phyloP scores from a whole-genome alignment of 2,329 filamentous ascomycete species.

The Rhexocercosporidium sp. region DNA sequence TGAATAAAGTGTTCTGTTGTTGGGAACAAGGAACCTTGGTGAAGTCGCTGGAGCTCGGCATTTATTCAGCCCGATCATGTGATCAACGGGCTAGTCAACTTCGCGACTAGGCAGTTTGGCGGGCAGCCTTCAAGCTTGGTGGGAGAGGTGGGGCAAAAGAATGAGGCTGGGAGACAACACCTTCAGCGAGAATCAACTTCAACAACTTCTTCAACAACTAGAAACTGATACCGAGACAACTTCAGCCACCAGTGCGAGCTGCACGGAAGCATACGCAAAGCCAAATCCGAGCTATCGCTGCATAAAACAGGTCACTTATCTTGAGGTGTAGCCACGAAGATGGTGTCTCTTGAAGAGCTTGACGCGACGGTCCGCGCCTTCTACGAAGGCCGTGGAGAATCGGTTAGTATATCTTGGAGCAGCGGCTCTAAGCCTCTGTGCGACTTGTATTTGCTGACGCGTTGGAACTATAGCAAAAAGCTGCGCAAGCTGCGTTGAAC shows the following conservation, averaged over 20 bases:
- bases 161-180: constrained; percentile 30
- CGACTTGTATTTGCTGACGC: constrained; percentile 45
- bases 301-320: constrained; percentile 33
- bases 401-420: constrained; percentile 61
- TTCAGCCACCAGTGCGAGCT: constrained; percentile 36
- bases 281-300: constrained; percentile 29
- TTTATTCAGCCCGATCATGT: constrained; percentile 4
- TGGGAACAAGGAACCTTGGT: neutral
- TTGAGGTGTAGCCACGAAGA: constrained; percentile 48
- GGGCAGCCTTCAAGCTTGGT: constrained; percentile 3
- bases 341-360: constrained; percentile 88
- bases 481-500: constrained; percentile 90
- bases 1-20: neutral
- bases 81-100: neutral
- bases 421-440: neutral
- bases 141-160: constrained; percentile 22
- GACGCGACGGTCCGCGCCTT: constrained; percentile 96
- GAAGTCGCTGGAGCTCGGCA: neutral
- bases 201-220: constrained; percentile 30
- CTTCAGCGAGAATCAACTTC: constrained; percentile 22
- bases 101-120: neutral
- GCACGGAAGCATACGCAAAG: constrained; percentile 27
- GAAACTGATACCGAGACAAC: constrained; percentile 25
- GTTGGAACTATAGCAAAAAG: constrained; percentile 78
- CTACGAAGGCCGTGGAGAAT: constrained; percentile 94